These are phyloP conservation scores for Ilex asprella DNA, from an alignment of 257 asterid species.

Conservation along the genomic window DNA sequence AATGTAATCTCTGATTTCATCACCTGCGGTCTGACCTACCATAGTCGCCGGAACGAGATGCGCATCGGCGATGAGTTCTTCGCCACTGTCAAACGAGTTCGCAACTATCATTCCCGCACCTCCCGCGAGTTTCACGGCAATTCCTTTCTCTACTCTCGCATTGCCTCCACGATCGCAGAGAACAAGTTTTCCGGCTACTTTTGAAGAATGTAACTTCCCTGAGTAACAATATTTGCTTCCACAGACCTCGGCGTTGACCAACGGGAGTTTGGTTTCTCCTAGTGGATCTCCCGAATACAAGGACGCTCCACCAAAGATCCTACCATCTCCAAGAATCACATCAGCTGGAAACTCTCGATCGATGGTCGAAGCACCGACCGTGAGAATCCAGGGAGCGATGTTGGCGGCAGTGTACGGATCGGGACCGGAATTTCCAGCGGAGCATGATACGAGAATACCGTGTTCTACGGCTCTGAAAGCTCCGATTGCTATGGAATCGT, in stretches of 20 bases:
- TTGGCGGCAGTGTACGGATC: conserved; percentile 56
- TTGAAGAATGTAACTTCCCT: conserved; percentile 44
- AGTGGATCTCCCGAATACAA: conserved; percentile 55
- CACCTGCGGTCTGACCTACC: conserved; percentile 80
- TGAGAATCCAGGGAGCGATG: conserved; percentile 93
- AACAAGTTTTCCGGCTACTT: conserved; percentile 80
- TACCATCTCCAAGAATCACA: conserved; percentile 71
- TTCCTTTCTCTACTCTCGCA: conserved; percentile 84
- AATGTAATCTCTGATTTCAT: conserved; percentile 53
- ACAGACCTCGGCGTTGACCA: conserved; percentile 67
- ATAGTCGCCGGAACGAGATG: conserved; percentile 84
- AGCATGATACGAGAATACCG: conserved; percentile 82
- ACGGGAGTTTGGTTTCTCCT: conserved; percentile 30
- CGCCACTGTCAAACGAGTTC: conserved; percentile 74
- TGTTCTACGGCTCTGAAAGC: conserved; percentile 62
- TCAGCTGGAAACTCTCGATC: conserved; percentile 94
- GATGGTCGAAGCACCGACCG: conserved; percentile 92
- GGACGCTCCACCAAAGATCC: conserved; percentile 60
- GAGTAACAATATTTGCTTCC: conserved; percentile 74
- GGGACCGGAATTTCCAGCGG: conserved; percentile 91
- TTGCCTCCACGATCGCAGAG: conserved; percentile 92
- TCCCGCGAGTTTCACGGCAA: conserved; percentile 80
- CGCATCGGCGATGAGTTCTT: conserved; percentile 83
- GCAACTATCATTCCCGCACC: conserved; percentile 84
- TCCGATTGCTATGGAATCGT: conserved; percentile 84